Evolutionary conservation across 148 eudicot species (phyloP).

Genomic region (Chenopodium suecicum): DNA sequence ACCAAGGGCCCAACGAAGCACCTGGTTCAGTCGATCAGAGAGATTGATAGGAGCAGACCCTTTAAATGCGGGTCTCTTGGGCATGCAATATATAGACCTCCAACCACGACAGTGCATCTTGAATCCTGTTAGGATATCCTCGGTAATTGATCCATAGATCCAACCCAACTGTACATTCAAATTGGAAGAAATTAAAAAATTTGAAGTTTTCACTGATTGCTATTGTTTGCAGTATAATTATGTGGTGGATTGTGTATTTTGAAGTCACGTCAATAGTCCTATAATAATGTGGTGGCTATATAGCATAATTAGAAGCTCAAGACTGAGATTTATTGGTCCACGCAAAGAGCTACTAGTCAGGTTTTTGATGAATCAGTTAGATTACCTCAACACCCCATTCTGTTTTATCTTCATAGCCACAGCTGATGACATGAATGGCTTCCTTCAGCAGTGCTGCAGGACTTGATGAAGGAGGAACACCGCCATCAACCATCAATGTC

Average conservation of each 20-base stretch:
- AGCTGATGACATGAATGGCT: constrained; percentile 98
- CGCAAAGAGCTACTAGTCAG: not conserved
- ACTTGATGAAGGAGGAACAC: constrained; percentile 97
- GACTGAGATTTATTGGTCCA: not conserved
- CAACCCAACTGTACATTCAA: constrained; percentile 81
- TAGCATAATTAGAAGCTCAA: not conserved
- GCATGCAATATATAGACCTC: constrained; percentile 99
- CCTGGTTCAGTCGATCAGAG: constrained; percentile 97
- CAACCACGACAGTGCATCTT: constrained; percentile 99
- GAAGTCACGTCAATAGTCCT: not conserved
- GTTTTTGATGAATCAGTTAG: not conserved
- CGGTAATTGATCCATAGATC: constrained; percentile 98
- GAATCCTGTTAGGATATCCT: constrained; percentile 96
- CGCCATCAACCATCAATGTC: constrained; percentile 93
- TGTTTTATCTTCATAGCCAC: constrained; percentile 98
- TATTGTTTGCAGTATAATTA: not conserved
- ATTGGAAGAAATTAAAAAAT: not conserved
- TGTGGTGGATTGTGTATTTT: not conserved
- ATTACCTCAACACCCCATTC: constrained; percentile 97
- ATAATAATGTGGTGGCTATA: not conserved
- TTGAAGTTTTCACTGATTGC: not conserved
- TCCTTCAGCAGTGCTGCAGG: constrained; percentile 93
- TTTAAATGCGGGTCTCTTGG: constrained; percentile 83
- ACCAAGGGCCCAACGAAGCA: constrained; percentile 99
- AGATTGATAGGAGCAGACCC: constrained; percentile 96